Base-by-base conservation (phyloP, 345 rosid species). In the Gossypium stocksii region DNA sequence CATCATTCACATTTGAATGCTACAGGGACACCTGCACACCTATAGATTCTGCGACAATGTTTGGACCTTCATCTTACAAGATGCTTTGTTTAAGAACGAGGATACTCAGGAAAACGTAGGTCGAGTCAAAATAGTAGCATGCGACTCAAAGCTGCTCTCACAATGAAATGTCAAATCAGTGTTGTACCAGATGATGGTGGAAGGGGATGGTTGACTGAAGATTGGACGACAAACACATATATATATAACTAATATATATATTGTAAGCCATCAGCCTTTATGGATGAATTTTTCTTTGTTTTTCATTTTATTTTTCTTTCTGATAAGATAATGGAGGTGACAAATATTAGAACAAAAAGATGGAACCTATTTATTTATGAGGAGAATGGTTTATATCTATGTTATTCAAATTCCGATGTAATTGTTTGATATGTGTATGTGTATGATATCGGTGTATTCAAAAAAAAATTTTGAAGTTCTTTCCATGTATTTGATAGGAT, bases 41-140 rank as follows among this genome's bases (percentile, higher is more conserved):
- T 96, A 93, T 82, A 89, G 99, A 84, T 96, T 93, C 88, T 96
- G 99, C 75, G 99, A 96, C 94, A 93, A 93, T 49, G 99, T 96
- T 17, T 96, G 99, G 99, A 96, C 99, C 66, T 96, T 96, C 86
- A 93, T 96, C 83, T 82, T 96, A 76, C 97, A 89, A 76, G 78
- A 85, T 57, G 97, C 97, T 0, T 0, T 25, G 75, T 91, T 96
- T 81, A 96, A 93, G 86, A 79, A 56, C 29, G 97, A 96, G 7
- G 99, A 93, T 0, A 19, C 77, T 19, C 84, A 19, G 67, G 97
- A 96, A 87, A 70, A 7, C 58, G 97, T 96, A 8, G 83, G 92
- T 57, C 89, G 86, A 48, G 98, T 96, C 74, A 96, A 96, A 84
- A 96, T 96, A 77, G 98, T 96, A 23, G 99, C 98, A 19, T 96